Evolutionary conservation across 2,329 filamentous ascomycete species (phyloP), one percentile per base, ranked within the genome.

Genomic region (Verticillium alfalfae): DNA sequence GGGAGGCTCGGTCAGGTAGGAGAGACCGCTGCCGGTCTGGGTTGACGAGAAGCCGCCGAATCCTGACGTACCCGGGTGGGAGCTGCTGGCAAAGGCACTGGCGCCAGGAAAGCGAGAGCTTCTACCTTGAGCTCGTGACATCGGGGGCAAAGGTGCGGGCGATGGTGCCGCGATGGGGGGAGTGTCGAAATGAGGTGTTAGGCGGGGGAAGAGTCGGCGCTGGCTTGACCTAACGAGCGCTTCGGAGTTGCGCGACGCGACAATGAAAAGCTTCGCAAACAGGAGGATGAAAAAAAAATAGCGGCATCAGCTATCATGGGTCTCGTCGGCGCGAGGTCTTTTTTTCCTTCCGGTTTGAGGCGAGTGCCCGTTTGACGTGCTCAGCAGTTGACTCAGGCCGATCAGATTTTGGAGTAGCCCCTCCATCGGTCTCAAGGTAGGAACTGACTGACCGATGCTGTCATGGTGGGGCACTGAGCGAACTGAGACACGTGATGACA

Each of bases 1-100:
- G 57, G 91, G 91, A 10, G 92, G 91, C 70, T 96, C 93, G 60
- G 90, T 83, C 59, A 98, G 85, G 77, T 97, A 97, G 55, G 93
- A 97, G 45, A 99, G 82, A 7, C 80, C 80, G 67, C 77, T 83
- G 61, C 74, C 74, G 57, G 73, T 70, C 18, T 76, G 71, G 4
- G 76, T 66, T 54, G 75, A 75, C 41, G 76, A 72, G 67, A 81
- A 78, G 63, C 73, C 72, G 37, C 74, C 75, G 49, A 82, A 82
- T n/a, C 69, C 70, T 13, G 59, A 56, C 22, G 63, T 34, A 10
- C 45, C 45, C 18, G 45, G 12, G 10, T 18, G 45, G 31, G 64
- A n/a, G 15, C 39, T 54, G 38, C 60, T 56, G 26, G 57, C 58
- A 34, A 66, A 66, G 16, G 61, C 58, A 39, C 60, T 64, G 57